Base-by-base conservation (phyloP, 2,329 filamentous ascomycete genomes). In the Cladosporium sp. region DNA sequence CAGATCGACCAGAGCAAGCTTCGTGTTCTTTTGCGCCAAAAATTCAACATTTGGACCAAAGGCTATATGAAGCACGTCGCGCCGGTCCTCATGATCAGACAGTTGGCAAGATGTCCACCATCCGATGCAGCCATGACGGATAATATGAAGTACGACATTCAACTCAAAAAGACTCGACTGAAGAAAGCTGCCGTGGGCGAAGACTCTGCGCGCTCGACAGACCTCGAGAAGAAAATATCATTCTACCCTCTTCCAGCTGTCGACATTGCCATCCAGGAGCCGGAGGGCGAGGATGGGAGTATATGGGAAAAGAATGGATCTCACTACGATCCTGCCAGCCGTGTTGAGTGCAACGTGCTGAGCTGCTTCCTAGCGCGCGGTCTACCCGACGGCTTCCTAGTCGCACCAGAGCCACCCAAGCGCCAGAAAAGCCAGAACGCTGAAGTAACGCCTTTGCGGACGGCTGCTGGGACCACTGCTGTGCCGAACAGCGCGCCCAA, bases 1-100 rank as follows among this genome's bases (percentile, higher is more conserved):
- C 62, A 61, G 0, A 67, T 76, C 15, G 62, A 75, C 34, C 70
- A 75, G 47, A 34, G 55, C 0, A 68, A 71, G 28, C 66, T 77
- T 0, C 66, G 75, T 0, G 57, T 65, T 3, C 61, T 73, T 1
- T 67, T 75, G 4, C 68, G 68, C 4, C 58, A 66, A 4, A 59
- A 62, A 2, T 76, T 77, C 62, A 73, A 77, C 40, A 71, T 77
- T 13, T 68, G 64, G 60, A 73, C 72, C 1, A 68, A 65, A 39
- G 59, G 62, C 1, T 77, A 73, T 39, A 64, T 76, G 60, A 72
- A 73, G 24, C 71, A 74, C 60, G 60, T 78, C 13, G 68, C 64
- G 0, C 72, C 74, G 1, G 59, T 75, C 0, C 65, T 77, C 4
- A 65, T 77, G 13, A 66, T 66, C 2, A 64, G 64, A 35, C 53